A percentile compares a stretch with the other conserved stretches of the same genome.
Evolutionary conservation across 2,329 filamentous ascomycete genomes (phyloP).

Genomic region (Colletotrichum noveboracense): DNA sequence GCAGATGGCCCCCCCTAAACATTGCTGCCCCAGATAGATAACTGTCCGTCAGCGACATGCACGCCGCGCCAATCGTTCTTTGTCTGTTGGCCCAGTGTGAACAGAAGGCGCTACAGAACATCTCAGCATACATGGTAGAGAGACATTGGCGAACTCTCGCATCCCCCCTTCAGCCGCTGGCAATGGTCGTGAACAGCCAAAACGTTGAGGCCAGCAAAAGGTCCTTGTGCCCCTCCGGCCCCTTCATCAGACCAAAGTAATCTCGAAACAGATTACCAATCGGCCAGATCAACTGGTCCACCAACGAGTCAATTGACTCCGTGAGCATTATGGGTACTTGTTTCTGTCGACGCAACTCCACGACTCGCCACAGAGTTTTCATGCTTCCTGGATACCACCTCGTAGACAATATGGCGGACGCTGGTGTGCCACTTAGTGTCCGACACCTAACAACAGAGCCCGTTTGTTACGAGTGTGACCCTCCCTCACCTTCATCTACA

Average conservation of each 20-base stretch:
- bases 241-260: neutral
- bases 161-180: neutral
- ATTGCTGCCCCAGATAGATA: slow-evolving; percentile 13
- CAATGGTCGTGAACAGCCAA: neutral
- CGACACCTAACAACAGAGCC: neutral
- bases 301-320: slow-evolving; percentile 3
- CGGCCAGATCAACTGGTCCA: neutral
- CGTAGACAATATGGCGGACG: neutral
- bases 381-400: neutral
- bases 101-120: neutral
- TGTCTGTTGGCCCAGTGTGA: neutral
- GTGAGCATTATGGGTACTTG: neutral
- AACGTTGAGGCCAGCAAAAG: neutral
- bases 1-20: slow-evolving; percentile 3
- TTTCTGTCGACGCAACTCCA: slow-evolving; percentile 9
- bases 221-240: neutral
- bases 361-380: slow-evolving; percentile 7
- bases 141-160: slow-evolving; percentile 16
- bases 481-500: neutral
- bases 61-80: neutral
- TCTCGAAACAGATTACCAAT: neutral
- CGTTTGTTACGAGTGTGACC: neutral
- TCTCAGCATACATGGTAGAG: slow-evolving; percentile 2
- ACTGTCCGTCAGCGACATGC: neutral
- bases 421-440: neutral